A percentile compares a stretch with the other conserved stretches of the same genome.
Conservation (phyloP, 2,329 filamentous ascomycete species). For the Aotearoamyces nothofagi region DNA sequence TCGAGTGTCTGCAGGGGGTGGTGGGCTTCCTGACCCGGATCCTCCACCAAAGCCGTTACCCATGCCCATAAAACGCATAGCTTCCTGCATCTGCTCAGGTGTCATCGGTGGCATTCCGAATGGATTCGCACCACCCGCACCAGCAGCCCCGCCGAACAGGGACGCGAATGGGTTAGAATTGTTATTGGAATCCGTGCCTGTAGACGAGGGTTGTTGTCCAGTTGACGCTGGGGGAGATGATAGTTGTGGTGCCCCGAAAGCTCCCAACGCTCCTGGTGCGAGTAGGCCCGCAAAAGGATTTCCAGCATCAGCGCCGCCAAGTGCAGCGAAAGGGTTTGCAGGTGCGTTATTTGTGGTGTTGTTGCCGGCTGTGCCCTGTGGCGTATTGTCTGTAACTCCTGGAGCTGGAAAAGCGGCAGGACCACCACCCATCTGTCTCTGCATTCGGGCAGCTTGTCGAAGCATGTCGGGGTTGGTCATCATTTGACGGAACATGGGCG, state of each 20-base stretch:
- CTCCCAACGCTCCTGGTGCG: slow-evolving; percentile 12
- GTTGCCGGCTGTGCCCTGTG: slow-evolving; percentile 23
- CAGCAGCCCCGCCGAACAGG: slow-evolving; percentile 36
- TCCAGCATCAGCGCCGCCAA: slow-evolving; percentile 19
- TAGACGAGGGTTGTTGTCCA: slow-evolving; percentile 17
- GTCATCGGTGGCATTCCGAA: slow-evolving; percentile 32
- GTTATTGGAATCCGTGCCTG: slow-evolving; percentile 19
- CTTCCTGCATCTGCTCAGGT: slow-evolving; percentile 39
- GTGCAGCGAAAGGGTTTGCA: slow-evolving; percentile 11
- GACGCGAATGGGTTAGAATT: slow-evolving; percentile 50
- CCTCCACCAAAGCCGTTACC: slow-evolving; percentile 16
- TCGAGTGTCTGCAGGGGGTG: slow-evolving; percentile 59
- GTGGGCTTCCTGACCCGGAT: slow-evolving; percentile 21
- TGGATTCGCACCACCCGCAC: slow-evolving; percentile 20
- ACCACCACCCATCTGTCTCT: slow-evolving; percentile 46
- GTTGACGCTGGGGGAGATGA: slow-evolving; percentile 16
- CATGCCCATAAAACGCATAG: slow-evolving; percentile 26
- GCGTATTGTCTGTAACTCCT: slow-evolving; percentile 78
- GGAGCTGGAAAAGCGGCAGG: slow-evolving; percentile 68
- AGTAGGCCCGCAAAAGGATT: slow-evolving; percentile 51
- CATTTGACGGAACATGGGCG: slow-evolving; percentile 80
- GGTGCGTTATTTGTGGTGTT: slow-evolving; percentile 11
- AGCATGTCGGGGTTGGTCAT: slow-evolving; percentile 83
- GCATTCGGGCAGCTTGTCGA: slow-evolving; percentile 69
- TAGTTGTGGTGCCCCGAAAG: slow-evolving; percentile 13